Evolutionary conservation across 2,329 filamentous ascomycete genomes (phyloP), one percentile per base, ranked within the genome.

Genomic region (Akanthomyces muscarius): DNA sequence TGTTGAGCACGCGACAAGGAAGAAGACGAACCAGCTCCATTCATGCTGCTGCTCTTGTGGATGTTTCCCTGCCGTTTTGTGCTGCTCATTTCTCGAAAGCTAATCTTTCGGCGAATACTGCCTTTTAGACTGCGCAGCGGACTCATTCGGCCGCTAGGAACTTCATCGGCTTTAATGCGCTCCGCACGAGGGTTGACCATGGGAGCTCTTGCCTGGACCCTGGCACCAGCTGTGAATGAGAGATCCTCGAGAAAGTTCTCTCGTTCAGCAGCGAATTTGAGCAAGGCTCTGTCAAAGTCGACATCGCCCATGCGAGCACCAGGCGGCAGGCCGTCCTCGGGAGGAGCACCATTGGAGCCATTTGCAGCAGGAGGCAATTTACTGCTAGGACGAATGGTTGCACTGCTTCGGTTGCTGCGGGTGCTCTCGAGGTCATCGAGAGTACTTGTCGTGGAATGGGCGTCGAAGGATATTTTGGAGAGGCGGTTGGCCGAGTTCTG

Each of bases 191-290:
- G 87, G 68, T 91, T 89, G 36, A 92, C 85, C 80, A 91, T 91
- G 11, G 86, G 86, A 28, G 88, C 86, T 63, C 88, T 81, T 63
- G 84, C 79, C 68, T 90, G 85, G 28, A 90, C 83, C 67, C 91
- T 90, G 47, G 90, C 90, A 50, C 93, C 92, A 25, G 93, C 92
- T 68, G 86, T 91, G 74, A 98, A 92, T 68, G 89, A 92, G 61
- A 98, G 83, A 74, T 99, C 95, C 67, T 96, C 91, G 59, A 98
- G 80, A 71, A 99, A 99, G 65, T 89, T 89, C 70, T 99, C 95
- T 67, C 95, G 84, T 78, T 98, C 94, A n/a, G 89, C 89, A 52
- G 95, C 92, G 74, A 99, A 99, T 77, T 97, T 98, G 71, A 92
- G 80, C 68, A 99, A 82, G 30, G 95, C 94, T 71, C 90, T 88